Percentiles rank a stretch among this genome's conserved stretches.
Evolutionary conservation across 2,329 filamentous ascomycete species (phyloP).

Genomic region (Exophiala phaeomuriformis): DNA sequence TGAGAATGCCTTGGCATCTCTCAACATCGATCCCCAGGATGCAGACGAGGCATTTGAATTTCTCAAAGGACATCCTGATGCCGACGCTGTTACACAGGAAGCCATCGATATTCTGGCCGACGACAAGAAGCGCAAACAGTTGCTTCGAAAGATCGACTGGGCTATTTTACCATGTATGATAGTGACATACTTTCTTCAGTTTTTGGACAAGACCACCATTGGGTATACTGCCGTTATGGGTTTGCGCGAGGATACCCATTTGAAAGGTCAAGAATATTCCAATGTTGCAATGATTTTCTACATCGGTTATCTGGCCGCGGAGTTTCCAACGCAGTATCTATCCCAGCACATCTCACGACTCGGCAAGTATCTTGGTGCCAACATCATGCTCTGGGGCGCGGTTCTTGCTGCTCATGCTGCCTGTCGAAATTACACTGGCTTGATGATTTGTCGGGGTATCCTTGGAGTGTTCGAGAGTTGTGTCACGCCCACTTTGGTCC

Average conservation of each 20-base stretch:
- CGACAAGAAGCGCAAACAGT: no score
- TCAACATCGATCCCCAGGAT: no score
- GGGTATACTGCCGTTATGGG: constrained; percentile 48
- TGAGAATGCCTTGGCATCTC: constrained; percentile 12
- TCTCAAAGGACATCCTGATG: no score
- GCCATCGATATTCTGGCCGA: no score
- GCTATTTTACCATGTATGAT: no score
- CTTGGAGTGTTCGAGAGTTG: constrained; percentile 51
- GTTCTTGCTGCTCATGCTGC: constrained; percentile 42
- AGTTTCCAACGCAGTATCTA: constrained; percentile 35
- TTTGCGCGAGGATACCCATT: constrained; percentile 44
- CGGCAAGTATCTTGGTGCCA: constrained; percentile 50
- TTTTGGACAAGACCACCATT: no score
- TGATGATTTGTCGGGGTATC: constrained; percentile 45
- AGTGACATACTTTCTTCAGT: no score
- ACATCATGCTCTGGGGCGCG: constrained; percentile 50
- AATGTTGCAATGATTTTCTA: constrained; percentile 48
- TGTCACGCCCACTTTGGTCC: constrained; percentile 48
- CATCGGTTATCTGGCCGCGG: constrained; percentile 44
- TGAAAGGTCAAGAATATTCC: constrained; percentile 46
- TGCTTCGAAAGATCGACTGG: no score
- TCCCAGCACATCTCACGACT: constrained; percentile 37
- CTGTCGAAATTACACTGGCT: constrained; percentile 44
- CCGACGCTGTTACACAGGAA: no score
- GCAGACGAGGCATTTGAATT: no score